Conservation (phyloP, 768 basidiomycete species). For the Amanita pseudoporphyria region DNA sequence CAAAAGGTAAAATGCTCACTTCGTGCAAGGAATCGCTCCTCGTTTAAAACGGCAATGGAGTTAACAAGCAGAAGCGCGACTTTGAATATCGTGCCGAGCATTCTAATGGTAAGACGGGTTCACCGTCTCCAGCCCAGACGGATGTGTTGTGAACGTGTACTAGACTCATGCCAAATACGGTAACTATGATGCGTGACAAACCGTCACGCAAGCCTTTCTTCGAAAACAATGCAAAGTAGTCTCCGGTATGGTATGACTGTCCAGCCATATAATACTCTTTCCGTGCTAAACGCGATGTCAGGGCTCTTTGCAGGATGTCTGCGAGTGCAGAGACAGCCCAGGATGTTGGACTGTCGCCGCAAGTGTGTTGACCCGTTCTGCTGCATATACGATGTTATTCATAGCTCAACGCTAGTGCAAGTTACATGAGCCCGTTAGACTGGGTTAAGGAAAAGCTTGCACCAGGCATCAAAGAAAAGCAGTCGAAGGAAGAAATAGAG, state of each 20-base stretch:
- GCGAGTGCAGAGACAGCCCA: background rate
- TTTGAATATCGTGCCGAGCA: constrained; percentile 70
- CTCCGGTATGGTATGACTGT: constrained; percentile 16
- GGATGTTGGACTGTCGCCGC: constrained; percentile 28
- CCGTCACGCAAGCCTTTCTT: background rate
- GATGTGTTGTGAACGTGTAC: constrained; percentile 2
- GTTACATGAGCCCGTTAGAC: constrained; percentile 46
- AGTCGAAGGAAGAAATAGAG: constrained; percentile 33
- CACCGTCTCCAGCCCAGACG: background rate
- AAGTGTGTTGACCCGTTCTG: constrained; percentile 25
- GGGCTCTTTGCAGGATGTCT: background rate
- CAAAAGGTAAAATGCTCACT: constrained; percentile 42
- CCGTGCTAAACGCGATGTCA: background rate
- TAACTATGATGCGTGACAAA: background rate
- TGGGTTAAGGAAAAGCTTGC: constrained; percentile 58
- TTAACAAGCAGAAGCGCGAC: constrained; percentile 84
- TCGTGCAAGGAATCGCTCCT: constrained; percentile 90
- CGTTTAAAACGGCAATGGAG: constrained; percentile 89
- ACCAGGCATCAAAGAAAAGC: constrained; percentile 36
- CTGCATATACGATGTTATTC: constrained; percentile 1
- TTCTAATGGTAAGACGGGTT: background rate
- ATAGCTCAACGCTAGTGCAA: constrained; percentile 22
- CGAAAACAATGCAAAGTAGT: constrained; percentile 20
- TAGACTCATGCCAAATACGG: background rate
- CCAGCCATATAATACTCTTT: background rate